Percentiles rank a stretch among this genome's conserved stretches.
These are phyloP conservation scores for Malassezia globosa DNA, from an alignment of 1,284 basidiomycete genomes.

Conservation along the genomic window DNA sequence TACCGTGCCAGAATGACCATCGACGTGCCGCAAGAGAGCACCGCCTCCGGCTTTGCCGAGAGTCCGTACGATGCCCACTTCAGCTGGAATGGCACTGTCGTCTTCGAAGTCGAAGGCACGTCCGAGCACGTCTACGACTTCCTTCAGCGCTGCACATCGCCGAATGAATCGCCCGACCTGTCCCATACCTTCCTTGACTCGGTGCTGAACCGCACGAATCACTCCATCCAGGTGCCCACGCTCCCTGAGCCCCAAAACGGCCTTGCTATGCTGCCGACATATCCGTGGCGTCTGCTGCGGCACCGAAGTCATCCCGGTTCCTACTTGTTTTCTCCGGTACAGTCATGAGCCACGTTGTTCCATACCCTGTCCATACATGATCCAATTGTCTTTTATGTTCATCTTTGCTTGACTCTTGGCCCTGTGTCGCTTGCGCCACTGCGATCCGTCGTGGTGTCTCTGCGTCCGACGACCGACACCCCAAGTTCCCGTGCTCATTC, in stretches of 20 bases:
- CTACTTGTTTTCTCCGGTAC: constrained; percentile 32
- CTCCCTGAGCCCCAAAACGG: background rate
- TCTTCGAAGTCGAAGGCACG: constrained; percentile 42
- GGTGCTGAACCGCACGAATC: background rate
- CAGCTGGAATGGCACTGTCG: constrained; percentile 31
- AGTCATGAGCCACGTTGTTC: constrained; percentile 2
- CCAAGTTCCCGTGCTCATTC: constrained; percentile 16
- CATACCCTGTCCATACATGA: constrained; percentile 6
- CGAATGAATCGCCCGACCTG: constrained; percentile 3
- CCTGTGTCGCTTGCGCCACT: background rate
- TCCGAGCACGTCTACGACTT: constrained; percentile 39
- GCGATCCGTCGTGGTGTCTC: background rate
- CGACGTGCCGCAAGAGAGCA: constrained; percentile 25
- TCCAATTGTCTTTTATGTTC: too few species aligned
- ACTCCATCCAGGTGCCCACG: background rate
- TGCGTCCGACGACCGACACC: background rate
- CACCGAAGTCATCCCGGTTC: constrained; percentile 32
- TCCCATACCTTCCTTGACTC: background rate
- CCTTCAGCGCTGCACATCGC: constrained; percentile 24
- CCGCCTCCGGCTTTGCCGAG: constrained; percentile 9
- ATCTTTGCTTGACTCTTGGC: too few species aligned
- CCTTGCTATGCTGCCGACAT: background rate
- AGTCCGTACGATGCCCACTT: constrained; percentile 11
- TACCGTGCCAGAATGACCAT: constrained; percentile 43
- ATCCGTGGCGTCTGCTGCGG: constrained; percentile 30